A percentile compares a stretch with the other conserved stretches of the same genome.
phyloP scores from a whole-genome alignment of 352 stramenopile species.

The Phytophthora fragariae region DNA sequence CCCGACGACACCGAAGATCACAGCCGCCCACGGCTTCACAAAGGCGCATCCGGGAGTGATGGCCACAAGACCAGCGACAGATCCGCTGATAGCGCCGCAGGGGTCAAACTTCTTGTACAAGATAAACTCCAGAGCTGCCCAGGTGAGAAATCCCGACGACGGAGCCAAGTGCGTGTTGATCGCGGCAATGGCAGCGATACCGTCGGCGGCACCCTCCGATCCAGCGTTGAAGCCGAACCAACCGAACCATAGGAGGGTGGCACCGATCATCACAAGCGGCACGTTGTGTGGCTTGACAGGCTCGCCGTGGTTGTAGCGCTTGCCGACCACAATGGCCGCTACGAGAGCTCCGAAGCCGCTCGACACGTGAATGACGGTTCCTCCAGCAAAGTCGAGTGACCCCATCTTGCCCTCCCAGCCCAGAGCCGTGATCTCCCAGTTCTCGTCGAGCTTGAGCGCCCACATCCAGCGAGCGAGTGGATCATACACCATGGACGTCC shows the following conservation, averaged over 20 bases:
- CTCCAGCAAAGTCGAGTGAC: conserved; percentile 75
- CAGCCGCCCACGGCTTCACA: conserved; percentile 64
- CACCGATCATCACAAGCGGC: conserved; percentile 77
- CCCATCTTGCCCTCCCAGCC: conserved; percentile 77
- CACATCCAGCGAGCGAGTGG: conserved; percentile 88
- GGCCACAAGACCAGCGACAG: conserved; percentile 63
- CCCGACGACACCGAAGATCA: conserved; percentile 72
- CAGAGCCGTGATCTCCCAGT: conserved; percentile 50
- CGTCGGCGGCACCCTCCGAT: conserved; percentile 56
- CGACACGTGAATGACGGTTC: conserved; percentile 81
- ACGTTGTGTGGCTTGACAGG: conserved; percentile 78
- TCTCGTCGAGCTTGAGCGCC: conserved; percentile 67
- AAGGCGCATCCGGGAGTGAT: conserved; percentile 76
- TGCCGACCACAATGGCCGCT: conserved; percentile 63
- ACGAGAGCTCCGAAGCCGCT: conserved; percentile 72
- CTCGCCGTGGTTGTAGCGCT: conserved; percentile 74
- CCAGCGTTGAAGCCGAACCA: conserved; percentile 88
- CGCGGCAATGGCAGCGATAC: conserved; percentile 59
- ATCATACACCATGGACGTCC: conserved; percentile 85
- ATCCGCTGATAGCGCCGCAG: conserved; percentile 58
- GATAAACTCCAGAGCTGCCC: conserved; percentile 59
- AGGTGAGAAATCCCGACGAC: conserved; percentile 66
- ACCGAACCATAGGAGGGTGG: conserved; percentile 77
- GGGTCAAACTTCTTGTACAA: conserved; percentile 65
- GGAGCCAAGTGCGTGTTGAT: conserved; percentile 76